These are phyloP conservation scores for Solanum virginianum DNA, from an alignment of 257 asterid genomes.

Conservation along the genomic window DNA sequence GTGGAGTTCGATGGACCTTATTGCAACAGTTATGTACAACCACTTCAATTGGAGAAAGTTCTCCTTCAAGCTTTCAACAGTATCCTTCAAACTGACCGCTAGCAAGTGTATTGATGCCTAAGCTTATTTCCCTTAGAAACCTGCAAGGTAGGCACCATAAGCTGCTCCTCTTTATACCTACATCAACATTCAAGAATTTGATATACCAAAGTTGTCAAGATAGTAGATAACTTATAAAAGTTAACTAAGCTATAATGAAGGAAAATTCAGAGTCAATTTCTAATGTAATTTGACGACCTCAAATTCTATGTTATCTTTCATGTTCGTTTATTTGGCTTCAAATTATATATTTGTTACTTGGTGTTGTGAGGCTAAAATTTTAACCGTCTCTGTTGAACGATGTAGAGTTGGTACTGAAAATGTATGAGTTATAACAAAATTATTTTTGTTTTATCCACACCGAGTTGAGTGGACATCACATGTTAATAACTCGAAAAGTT, in stretches of 20 bases:
- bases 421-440: neutral
- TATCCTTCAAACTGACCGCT: conserved; percentile 29
- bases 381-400: neutral
- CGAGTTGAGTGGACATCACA: too few species aligned
- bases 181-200: neutral
- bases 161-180: conserved; percentile 8
- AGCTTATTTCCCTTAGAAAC: conserved; percentile 23
- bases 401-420: neutral
- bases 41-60: conserved; percentile 5
- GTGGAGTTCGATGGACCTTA: neutral
- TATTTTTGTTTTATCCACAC: neutral
- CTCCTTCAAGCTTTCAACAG: conserved; percentile 21
- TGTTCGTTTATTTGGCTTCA: neutral
- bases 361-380: neutral
- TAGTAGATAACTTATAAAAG: neutral
- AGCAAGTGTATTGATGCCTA: conserved; percentile 25
- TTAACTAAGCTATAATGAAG: neutral
- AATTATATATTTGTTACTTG: neutral
- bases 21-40: neutral
- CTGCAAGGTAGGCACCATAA: neutral
- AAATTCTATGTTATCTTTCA: neutral
- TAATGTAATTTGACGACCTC: neutral
- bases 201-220: neutral
- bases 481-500: too few species aligned
- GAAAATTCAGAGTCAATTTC: neutral